phyloP scores from a whole-genome alignment of 257 asterid genomes.

The Striga asiatica region DNA sequence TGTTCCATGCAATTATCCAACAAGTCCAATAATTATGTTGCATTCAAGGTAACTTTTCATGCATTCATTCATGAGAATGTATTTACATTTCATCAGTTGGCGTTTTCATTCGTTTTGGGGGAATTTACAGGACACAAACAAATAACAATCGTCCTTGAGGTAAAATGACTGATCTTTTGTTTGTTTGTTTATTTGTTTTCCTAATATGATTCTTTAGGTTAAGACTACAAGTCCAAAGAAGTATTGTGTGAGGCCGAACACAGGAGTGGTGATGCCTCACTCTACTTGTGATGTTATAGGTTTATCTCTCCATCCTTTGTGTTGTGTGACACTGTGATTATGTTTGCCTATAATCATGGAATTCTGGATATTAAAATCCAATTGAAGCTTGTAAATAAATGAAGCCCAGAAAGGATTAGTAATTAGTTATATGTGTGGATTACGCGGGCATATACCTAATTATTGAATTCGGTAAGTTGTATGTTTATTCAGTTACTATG shows the following conservation, averaged over 20 bases:
- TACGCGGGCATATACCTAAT: not conserved
- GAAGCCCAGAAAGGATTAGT: not conserved
- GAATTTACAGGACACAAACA: not conserved
- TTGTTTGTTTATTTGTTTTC: conserved; percentile 1
- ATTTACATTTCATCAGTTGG: not conserved
- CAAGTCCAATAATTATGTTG: conserved; percentile 50
- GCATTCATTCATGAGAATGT: not conserved
- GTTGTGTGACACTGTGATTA: not conserved
- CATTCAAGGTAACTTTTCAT: conserved; percentile 55
- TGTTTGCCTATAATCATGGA: not conserved
- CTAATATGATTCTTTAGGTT: conserved; percentile 32
- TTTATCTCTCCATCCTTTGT: conserved; percentile 2
- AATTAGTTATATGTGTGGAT: not conserved
- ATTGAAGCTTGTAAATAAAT: not conserved
- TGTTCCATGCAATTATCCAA: conserved; percentile 63
- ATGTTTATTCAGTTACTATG: conserved; percentile 47
- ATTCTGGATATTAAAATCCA: not conserved
- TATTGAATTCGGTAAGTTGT: conserved; percentile 7
- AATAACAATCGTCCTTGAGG: not conserved
- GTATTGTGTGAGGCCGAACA: conserved; percentile 63
- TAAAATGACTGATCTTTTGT: conserved; percentile 8
- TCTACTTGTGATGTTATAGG: conserved; percentile 45
- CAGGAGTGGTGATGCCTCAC: conserved; percentile 49
- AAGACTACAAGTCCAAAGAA: conserved; percentile 69
- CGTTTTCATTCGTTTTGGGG: not conserved